phyloP scores from a whole-genome alignment of 768 basidiomycete species.

The Lentinula aciculospora region DNA sequence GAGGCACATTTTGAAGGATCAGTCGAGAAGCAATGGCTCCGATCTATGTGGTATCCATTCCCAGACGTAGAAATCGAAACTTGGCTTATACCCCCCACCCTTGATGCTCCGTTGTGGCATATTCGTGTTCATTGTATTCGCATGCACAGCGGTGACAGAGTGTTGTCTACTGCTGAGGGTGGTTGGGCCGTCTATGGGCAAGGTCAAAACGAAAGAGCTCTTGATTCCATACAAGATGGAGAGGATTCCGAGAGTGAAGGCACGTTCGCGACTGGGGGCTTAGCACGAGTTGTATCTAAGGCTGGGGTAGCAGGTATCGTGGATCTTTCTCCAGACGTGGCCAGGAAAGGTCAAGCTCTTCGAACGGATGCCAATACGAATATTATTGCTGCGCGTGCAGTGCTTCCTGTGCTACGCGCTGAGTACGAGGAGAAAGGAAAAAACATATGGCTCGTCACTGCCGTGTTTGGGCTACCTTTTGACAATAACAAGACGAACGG shows the following conservation, averaged over 20 bases:
- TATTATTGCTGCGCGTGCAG: constrained; percentile 58
- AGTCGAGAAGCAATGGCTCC: constrained; percentile 39
- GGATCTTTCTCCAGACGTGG: constrained; percentile 26
- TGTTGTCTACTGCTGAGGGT: constrained; percentile 21
- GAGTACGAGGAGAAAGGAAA: constrained; percentile 27
- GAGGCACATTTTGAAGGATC: constrained; percentile 48
- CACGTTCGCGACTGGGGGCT: constrained; percentile 31
- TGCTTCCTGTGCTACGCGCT: constrained; percentile 59
- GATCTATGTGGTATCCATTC: constrained; percentile 75
- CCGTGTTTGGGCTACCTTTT: constrained; percentile 56
- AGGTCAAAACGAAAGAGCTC: constrained; percentile 35
- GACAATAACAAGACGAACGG: background rate
- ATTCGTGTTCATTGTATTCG: constrained; percentile 54
- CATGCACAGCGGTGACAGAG: background rate
- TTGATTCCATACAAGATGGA: constrained; percentile 23
- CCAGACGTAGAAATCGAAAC: constrained; percentile 68
- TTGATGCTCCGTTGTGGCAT: constrained; percentile 59
- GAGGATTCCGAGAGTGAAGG: constrained; percentile 1
- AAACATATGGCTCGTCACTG: constrained; percentile 59
- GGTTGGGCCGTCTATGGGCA: constrained; percentile 48
- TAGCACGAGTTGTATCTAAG: constrained; percentile 46
- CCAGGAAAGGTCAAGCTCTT: constrained; percentile 37
- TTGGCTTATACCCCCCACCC: constrained; percentile 62
- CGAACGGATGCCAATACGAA: constrained; percentile 72
- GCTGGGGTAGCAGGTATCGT: constrained; percentile 62